These are phyloP conservation scores for Avena insularis DNA, from an alignment of 176 grass and related monocot genomes.

Conservation along the genomic window DNA sequence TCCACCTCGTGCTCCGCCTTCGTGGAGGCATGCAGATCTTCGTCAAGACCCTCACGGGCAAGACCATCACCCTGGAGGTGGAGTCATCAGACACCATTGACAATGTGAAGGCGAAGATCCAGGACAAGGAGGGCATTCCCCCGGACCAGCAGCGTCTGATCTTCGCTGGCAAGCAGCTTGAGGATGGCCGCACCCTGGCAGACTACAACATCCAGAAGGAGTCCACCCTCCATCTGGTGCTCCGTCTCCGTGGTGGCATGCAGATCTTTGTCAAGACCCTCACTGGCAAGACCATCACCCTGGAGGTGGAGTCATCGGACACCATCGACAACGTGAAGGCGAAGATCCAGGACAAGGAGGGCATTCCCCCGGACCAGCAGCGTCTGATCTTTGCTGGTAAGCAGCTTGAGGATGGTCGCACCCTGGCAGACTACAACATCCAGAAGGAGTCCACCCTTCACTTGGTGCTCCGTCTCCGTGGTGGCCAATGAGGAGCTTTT, in stretches of 20 bases:
- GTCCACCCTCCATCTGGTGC: constrained; percentile 66
- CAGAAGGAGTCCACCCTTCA: constrained; percentile 79
- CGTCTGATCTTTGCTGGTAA: constrained; percentile 65
- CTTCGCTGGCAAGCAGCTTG: constrained; percentile 64
- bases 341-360: constrained; percentile 81
- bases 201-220: constrained; percentile 93
- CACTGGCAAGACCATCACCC: constrained; percentile 75
- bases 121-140: constrained; percentile 80
- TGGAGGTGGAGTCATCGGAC: constrained; percentile 55
- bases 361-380: constrained; percentile 77
- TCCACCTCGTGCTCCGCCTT: constrained; percentile 63
- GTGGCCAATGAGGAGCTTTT: constrained; percentile 42
- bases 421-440: constrained; percentile 62
- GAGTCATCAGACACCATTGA: constrained; percentile 68
- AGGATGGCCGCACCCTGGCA: constrained; percentile 63
- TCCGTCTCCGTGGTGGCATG: constrained; percentile 44
- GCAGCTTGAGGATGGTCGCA: constrained; percentile 74
- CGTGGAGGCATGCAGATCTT: constrained; percentile 78
- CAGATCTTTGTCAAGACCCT: constrained; percentile 79
- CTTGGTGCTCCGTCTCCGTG: constrained; percentile 68
- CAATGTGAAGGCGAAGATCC: constrained; percentile 82
- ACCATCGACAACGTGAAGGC: constrained; percentile 82
- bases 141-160: constrained; percentile 77
- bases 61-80: constrained; percentile 70
- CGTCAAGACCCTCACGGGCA: constrained; percentile 76